Conservation (phyloP, 768 basidiomycete species). For the Crassisporium funariophilum region DNA sequence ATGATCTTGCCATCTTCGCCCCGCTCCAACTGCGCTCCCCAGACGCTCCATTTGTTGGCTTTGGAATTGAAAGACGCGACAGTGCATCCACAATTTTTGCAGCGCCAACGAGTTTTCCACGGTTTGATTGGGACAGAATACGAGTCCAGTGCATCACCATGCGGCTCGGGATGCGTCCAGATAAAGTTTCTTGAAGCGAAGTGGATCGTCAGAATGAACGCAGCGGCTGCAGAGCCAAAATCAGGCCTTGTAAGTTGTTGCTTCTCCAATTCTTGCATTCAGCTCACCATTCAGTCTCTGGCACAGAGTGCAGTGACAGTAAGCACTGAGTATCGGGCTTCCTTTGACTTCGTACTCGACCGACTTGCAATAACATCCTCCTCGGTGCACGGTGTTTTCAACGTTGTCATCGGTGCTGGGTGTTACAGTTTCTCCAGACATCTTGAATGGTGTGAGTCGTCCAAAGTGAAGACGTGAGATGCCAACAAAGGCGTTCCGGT, state of each 20-base stretch:
- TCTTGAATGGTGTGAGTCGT: too few relatives aligned
- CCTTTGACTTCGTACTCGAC: slow-evolving; percentile 50
- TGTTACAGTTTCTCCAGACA: too few relatives aligned
- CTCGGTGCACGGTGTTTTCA: slow-evolving; percentile 45
- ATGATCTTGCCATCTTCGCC: slow-evolving; percentile 51
- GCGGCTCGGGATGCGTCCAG: slow-evolving; percentile 51
- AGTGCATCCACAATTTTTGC: slow-evolving; percentile 58
- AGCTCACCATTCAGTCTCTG: slow-evolving; percentile 53
- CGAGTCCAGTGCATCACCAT: slow-evolving; percentile 39
- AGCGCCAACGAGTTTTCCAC: slow-evolving; percentile 64
- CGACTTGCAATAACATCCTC: slow-evolving; percentile 62
- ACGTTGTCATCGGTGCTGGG: too few relatives aligned
- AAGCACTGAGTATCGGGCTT: slow-evolving; percentile 55
- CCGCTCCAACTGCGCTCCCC: slow-evolving; percentile 58
- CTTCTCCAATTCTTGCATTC: not conserved
- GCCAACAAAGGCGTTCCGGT: too few relatives aligned
- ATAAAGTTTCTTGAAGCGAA: slow-evolving; percentile 50
- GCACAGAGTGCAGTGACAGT: slow-evolving; percentile 73
- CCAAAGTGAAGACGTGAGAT: too few relatives aligned
- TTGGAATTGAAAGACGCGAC: slow-evolving; percentile 56
- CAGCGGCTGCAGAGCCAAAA: slow-evolving; percentile 41
- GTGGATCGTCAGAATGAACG: slow-evolving; percentile 66
- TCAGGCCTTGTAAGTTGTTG: too few relatives aligned
- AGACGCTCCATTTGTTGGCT: slow-evolving; percentile 53
- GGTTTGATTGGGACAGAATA: slow-evolving; percentile 53